Percentiles rank a stretch among this genome's conserved stretches.
These are phyloP conservation scores for Pseudocercospora vitis DNA, from an alignment of 2,329 filamentous ascomycete species.

Conservation along the genomic window DNA sequence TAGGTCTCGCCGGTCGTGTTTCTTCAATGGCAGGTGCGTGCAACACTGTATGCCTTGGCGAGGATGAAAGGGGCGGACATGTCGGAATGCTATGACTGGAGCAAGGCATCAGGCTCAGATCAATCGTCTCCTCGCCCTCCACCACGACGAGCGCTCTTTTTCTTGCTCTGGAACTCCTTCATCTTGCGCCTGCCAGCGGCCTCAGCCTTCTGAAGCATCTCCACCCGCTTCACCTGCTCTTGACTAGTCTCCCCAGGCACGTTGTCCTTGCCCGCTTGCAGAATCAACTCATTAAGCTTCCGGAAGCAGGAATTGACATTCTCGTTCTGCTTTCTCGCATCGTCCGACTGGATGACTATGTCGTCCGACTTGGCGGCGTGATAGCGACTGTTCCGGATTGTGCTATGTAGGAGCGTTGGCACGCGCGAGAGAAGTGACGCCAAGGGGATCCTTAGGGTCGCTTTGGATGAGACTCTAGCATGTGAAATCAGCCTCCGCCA, in stretches of 20 bases:
- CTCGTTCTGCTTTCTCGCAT: slow-evolving; percentile 60
- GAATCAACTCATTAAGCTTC: slow-evolving; percentile 57
- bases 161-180: slow-evolving; percentile 63
- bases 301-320: slow-evolving; percentile 61
- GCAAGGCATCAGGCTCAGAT: slow-evolving; percentile 19
- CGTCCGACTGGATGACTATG: slow-evolving; percentile 63
- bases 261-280: slow-evolving; percentile 50
- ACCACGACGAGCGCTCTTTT: slow-evolving; percentile 57
- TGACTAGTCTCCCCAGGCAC: slow-evolving; percentile 62
- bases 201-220: slow-evolving; percentile 57
- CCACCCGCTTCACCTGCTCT: slow-evolving; percentile 57
- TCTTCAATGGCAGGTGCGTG: neutral
- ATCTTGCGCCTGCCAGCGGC: slow-evolving; percentile 58
- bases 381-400: slow-evolving; percentile 56
- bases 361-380: slow-evolving; percentile 53
- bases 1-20: neutral
- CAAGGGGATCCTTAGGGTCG: slow-evolving; percentile 60
- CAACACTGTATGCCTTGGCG: slow-evolving; percentile 11
- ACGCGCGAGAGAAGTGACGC: slow-evolving; percentile 54
- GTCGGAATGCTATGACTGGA: too few species aligned
- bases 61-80: neutral
- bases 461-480: slow-evolving; percentile 64
- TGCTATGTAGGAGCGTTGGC: slow-evolving; percentile 54
- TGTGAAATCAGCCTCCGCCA: neutral
- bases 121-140: slow-evolving; percentile 36